These are phyloP conservation scores for Nannizziopsis barbatae DNA, from an alignment of 2,329 filamentous ascomycete species.

Conservation along the genomic window DNA sequence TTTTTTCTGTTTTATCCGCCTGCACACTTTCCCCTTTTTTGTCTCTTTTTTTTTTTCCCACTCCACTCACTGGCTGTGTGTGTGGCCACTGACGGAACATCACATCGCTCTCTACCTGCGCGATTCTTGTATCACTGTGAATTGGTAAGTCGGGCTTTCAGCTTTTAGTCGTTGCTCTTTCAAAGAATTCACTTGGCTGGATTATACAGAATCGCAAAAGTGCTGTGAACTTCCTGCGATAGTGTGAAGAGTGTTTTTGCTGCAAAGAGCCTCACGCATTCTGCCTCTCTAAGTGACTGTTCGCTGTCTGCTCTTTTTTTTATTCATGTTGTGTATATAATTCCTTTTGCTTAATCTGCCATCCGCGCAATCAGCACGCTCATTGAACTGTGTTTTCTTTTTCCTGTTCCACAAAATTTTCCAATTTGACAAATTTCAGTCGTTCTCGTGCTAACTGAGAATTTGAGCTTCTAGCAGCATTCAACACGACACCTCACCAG, in stretches of 20 bases:
- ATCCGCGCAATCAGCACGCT: neutral
- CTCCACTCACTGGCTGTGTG: slow-evolving; percentile 1
- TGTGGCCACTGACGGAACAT: slow-evolving; percentile 12
- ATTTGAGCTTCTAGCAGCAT: neutral
- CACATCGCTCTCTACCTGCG: neutral
- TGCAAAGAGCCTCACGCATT: neutral
- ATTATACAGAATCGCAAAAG: neutral
- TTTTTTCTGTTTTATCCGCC: slow-evolving; percentile 16
- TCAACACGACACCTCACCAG: neutral
- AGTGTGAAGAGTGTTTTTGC: neutral
- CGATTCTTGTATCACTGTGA: slow-evolving; percentile 11
- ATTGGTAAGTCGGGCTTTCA: slow-evolving; percentile 4
- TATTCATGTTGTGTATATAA: neutral
- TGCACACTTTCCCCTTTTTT: slow-evolving; percentile 11
- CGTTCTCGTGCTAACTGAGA: neutral
- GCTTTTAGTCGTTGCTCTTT: neutral
- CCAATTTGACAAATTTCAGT: neutral
- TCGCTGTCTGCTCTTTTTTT: neutral
- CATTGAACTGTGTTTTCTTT: neutral
- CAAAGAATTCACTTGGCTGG: neutral
- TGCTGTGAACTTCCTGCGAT: neutral
- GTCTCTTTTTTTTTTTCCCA: slow-evolving; percentile 4
- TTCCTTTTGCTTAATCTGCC: slow-evolving; percentile 5
- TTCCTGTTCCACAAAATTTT: neutral
- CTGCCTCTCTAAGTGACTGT: neutral